Evolutionary conservation across 345 rosid genomes (phyloP).

Genomic region (Lepidium didymum): DNA sequence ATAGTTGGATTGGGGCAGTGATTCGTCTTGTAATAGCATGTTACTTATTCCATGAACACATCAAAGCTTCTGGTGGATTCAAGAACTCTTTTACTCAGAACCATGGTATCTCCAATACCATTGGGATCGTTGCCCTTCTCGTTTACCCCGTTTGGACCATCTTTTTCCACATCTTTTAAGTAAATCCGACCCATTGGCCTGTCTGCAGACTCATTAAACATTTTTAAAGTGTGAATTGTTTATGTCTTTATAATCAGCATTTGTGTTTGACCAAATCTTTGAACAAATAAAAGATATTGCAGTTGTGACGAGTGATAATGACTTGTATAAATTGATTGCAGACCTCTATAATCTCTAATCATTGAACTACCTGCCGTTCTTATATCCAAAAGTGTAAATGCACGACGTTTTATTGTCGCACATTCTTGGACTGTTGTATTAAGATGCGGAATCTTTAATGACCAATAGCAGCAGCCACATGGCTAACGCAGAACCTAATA

Average conservation of each 20-base stretch:
- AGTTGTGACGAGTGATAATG: background rate
- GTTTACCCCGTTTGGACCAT: constrained; percentile 82
- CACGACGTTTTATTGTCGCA: background rate
- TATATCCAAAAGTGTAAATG: background rate
- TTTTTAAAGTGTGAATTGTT: background rate
- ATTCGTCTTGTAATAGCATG: constrained; percentile 77
- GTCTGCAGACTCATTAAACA: background rate
- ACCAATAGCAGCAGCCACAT: background rate
- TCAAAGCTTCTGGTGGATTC: constrained; percentile 90
- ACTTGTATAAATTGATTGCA: background rate
- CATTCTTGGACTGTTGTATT: background rate
- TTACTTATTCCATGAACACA: constrained; percentile 85
- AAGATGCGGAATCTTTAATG: background rate
- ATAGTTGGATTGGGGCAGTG: constrained; percentile 49
- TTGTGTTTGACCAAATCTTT: background rate
- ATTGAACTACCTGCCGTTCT: background rate
- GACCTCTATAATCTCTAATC: background rate
- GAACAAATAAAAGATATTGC: background rate
- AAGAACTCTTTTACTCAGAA: constrained; percentile 62
- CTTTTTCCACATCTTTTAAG: constrained; percentile 47
- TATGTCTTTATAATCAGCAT: background rate
- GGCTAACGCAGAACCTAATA: background rate
- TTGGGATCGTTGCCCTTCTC: constrained; percentile 68
- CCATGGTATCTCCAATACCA: constrained; percentile 72
- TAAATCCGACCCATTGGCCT: background rate